Evolutionary conservation across 2,329 filamentous ascomycete genomes (phyloP).

Genomic region (Pleomassaria siparia): DNA sequence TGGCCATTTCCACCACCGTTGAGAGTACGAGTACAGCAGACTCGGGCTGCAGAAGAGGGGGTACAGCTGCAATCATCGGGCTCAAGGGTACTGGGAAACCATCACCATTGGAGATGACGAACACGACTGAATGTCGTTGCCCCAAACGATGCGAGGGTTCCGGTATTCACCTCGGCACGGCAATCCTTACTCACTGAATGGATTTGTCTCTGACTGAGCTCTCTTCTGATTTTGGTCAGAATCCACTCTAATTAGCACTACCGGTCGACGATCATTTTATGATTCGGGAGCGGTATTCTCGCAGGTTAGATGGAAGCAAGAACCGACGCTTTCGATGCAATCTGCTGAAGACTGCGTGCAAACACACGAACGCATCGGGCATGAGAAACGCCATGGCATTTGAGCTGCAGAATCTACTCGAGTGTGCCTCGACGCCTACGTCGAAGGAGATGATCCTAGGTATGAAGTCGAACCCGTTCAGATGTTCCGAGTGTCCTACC

Average conservation of each 20-base stretch:
- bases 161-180: background rate
- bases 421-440: background rate
- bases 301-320: background rate
- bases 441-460: background rate
- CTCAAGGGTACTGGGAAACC: background rate
- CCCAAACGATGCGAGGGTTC: background rate
- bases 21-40: background rate
- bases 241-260: background rate
- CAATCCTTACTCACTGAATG: background rate
- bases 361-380: background rate
- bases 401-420: background rate
- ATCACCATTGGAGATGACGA: background rate
- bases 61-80: background rate
- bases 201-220: background rate
- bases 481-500: background rate
- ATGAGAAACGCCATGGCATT: background rate
- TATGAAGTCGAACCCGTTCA: background rate
- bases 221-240: background rate
- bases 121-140: background rate
- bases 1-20: background rate
- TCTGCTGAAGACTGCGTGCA: background rate
- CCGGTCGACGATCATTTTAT: background rate
- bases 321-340: background rate
- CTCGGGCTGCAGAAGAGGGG: background rate
- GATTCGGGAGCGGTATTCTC: background rate